phyloP scores from a whole-genome alignment of 768 basidiomycete species.

The Punctularia strigosozonata region DNA sequence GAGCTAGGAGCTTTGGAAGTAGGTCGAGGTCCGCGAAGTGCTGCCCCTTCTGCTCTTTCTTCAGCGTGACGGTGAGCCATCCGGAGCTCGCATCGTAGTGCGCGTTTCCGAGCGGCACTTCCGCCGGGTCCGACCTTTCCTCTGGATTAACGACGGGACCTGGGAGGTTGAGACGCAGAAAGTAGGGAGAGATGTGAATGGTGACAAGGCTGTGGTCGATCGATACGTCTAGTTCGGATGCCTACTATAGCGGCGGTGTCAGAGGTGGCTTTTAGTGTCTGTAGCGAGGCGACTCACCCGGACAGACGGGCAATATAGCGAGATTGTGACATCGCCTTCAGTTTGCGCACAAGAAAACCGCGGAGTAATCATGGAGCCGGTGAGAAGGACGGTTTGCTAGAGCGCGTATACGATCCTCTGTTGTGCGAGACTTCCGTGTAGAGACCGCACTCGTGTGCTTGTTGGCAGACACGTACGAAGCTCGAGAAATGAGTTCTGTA shows the following conservation, averaged over 20 bases:
- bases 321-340: constrained; percentile 37
- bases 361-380: constrained; percentile 62
- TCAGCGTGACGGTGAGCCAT: constrained; percentile 61
- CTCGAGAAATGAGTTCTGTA: not conserved
- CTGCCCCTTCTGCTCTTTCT: constrained; percentile 56
- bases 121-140: too few relatives aligned
- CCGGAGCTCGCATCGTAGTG: constrained; percentile 70
- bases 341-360: constrained; percentile 62
- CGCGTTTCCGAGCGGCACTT: constrained; percentile 58
- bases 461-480: not conserved
- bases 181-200: constrained; percentile 76
- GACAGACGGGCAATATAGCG: constrained; percentile 61
- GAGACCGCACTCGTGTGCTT: not conserved
- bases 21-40: constrained; percentile 71
- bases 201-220: constrained; percentile 61
- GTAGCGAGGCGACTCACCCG: constrained; percentile 20
- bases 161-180: constrained; percentile 69
- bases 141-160: constrained; percentile 44
- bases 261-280: not conserved
- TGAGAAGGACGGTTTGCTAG: not conserved
- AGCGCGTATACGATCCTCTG: not conserved
- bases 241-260: constrained; percentile 31
- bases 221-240: constrained; percentile 70
- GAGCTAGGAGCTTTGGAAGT: constrained; percentile 65
- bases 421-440: not conserved